These are phyloP conservation scores for Chrysanthemum seticuspe DNA, from an alignment of 129 eudicot genomes.

Conservation along the genomic window DNA sequence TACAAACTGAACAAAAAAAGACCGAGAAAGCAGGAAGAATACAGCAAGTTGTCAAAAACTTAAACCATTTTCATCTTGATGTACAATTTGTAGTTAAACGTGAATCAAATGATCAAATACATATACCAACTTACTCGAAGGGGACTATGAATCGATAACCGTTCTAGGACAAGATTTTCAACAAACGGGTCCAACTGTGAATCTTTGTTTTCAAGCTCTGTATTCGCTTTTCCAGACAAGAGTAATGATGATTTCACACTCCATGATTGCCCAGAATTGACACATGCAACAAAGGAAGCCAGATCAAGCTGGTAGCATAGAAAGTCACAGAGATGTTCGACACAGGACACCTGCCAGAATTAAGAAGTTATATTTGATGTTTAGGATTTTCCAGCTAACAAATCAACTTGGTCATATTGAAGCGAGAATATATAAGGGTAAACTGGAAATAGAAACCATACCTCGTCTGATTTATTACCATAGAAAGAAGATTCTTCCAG, in stretches of 20 bases:
- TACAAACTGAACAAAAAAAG: too few species aligned
- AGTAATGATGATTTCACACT: slow-evolving; percentile 72
- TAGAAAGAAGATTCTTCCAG: slow-evolving; percentile 79
- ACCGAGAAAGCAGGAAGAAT: too few species aligned
- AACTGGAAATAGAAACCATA: slow-evolving; percentile 23
- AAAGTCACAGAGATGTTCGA: slow-evolving; percentile 89
- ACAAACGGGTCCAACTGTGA: slow-evolving; percentile 79
- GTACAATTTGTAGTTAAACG: too few species aligned
- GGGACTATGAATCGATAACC: slow-evolving; percentile 90
- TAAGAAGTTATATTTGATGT: slow-evolving; percentile 17
- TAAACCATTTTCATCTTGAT: too few species aligned
- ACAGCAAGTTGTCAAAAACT: too few species aligned
- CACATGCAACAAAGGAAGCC: slow-evolving; percentile 94
- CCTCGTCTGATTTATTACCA: slow-evolving; percentile 78
- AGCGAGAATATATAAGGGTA: slow-evolving; percentile 4
- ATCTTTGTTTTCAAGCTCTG: slow-evolving; percentile 45
- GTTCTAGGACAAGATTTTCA: slow-evolving; percentile 92
- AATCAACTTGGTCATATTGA: slow-evolving; percentile 13
- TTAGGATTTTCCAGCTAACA: too few species aligned
- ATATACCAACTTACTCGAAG: slow-evolving; percentile 63
- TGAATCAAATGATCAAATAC: slow-evolving; percentile 4
- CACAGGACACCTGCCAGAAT: slow-evolving; percentile 67
- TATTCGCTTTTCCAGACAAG: slow-evolving; percentile 69
- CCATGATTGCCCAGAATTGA: slow-evolving; percentile 95
- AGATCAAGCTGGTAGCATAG: slow-evolving; percentile 93